These are phyloP conservation scores for Beauveria sp. DNA, from an alignment of 2,329 filamentous ascomycete species.

Conservation along the genomic window DNA sequence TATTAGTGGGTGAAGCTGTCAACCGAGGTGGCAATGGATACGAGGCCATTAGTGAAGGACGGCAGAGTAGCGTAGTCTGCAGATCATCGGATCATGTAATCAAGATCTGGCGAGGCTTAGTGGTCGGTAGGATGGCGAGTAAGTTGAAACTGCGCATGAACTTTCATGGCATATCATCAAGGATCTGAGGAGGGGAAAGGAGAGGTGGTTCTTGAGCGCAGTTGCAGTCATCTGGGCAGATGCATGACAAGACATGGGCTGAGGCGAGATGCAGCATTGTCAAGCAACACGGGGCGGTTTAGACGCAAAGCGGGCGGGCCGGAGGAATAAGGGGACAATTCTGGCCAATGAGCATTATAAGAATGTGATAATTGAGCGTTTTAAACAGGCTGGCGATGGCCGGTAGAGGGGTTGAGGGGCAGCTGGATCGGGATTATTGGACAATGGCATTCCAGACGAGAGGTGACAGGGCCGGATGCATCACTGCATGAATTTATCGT, in stretches of 20 bases:
- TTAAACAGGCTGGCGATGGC: background rate
- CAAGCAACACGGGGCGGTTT: background rate
- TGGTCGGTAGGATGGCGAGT: background rate
- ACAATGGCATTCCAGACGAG: background rate
- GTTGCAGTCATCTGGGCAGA: background rate
- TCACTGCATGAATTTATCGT: background rate
- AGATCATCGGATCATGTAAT: background rate
- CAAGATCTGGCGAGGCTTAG: background rate
- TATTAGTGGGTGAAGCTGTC: background rate
- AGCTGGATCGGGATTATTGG: background rate
- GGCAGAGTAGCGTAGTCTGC: background rate
- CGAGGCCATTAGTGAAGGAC: background rate
- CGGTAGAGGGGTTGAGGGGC: background rate
- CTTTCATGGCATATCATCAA: background rate
- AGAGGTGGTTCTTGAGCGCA: background rate
- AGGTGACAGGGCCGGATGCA: background rate
- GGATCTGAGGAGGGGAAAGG: background rate
- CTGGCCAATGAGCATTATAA: background rate
- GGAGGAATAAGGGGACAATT: background rate
- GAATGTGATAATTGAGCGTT: background rate
- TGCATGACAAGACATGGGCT: background rate
- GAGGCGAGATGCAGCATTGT: background rate
- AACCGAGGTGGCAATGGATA: background rate
- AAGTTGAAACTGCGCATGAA: background rate
- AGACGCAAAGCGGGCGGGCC: background rate